These are phyloP conservation scores for Nemania abortiva DNA, from an alignment of 2,329 filamentous ascomycete species.

Conservation along the genomic window DNA sequence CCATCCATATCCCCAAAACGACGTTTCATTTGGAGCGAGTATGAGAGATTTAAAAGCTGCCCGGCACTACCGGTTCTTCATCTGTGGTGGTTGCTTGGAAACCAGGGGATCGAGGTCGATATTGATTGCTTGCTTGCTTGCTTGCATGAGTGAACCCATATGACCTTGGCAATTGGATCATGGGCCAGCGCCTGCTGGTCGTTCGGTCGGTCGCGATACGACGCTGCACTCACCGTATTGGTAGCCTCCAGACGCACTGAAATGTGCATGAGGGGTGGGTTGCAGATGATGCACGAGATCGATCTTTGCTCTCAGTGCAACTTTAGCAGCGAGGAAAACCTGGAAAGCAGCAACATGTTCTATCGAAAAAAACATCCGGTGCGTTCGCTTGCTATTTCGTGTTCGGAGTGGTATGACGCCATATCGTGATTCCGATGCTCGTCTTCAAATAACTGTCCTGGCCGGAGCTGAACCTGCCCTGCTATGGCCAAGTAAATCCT, in stretches of 20 bases:
- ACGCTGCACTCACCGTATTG: not conserved
- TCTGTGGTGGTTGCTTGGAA: not conserved
- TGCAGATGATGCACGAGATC: constrained; percentile 1
- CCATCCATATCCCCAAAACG: too few species aligned
- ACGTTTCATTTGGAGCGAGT: not conserved
- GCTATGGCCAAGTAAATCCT: too few species aligned
- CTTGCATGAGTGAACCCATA: not conserved
- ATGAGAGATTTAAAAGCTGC: not conserved
- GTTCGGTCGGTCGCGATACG: not conserved
- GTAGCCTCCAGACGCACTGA: not conserved
- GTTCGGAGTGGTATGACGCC: not conserved
- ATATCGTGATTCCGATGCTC: not conserved
- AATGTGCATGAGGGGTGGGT: not conserved
- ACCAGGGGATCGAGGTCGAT: not conserved
- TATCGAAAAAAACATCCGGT: not conserved
- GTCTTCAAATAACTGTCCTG: not conserved
- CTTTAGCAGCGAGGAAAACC: not conserved
- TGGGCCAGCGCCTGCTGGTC: not conserved
- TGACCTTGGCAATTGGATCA: not conserved
- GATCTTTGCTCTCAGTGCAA: not conserved
- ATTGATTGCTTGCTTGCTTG: not conserved
- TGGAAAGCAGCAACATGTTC: not conserved
- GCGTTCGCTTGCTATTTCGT: constrained; percentile 5
- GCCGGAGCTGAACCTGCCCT: too few species aligned
- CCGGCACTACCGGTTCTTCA: constrained; percentile 19